Evolutionary conservation across 2,329 filamentous ascomycete species (phyloP).

Genomic region (Verticillium isaacii): DNA sequence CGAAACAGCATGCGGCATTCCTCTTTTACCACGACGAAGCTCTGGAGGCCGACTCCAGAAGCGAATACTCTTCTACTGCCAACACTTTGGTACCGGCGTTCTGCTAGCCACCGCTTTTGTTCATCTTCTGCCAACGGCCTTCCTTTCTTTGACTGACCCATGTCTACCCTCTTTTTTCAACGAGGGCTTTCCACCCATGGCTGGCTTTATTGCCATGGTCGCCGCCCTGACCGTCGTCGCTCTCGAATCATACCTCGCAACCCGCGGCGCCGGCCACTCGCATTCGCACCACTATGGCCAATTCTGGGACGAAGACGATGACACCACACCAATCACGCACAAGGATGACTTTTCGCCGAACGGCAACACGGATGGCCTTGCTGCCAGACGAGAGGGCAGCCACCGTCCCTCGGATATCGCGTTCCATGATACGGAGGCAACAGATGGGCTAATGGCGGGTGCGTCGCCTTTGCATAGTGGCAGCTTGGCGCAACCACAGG

Average conservation of each 20-base stretch:
- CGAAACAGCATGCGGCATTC: conserved; percentile 57
- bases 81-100: conserved; percentile 78
- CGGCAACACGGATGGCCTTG: conserved; percentile 23
- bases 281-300: conserved; percentile 46
- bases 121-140: conserved; percentile 66
- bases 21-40: conserved; percentile 56
- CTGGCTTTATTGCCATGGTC: conserved; percentile 77
- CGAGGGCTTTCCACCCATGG: conserved; percentile 70
- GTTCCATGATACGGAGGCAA: conserved; percentile 45
- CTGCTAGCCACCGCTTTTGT: conserved; percentile 85
- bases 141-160: conserved; percentile 61
- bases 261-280: conserved; percentile 57
- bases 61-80: conserved; percentile 59
- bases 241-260: conserved; percentile 86
- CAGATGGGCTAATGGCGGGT: conserved; percentile 52
- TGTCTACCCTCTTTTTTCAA: conserved; percentile 78
- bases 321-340: conserved; percentile 18
- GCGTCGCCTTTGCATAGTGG: conserved; percentile 54
- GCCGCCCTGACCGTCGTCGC: conserved; percentile 78
- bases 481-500: conserved; percentile 31
- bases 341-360: conserved; percentile 8
- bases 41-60: conserved; percentile 54
- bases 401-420: conserved; percentile 44
- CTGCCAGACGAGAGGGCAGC: conserved; percentile 29
- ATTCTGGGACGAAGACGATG: conserved; percentile 42